Evolutionary conservation across 495 filamentous ascomycete species (phyloP), one percentile per base, ranked within the genome.

Genomic region (Thermochaetoides thermophila): DNA sequence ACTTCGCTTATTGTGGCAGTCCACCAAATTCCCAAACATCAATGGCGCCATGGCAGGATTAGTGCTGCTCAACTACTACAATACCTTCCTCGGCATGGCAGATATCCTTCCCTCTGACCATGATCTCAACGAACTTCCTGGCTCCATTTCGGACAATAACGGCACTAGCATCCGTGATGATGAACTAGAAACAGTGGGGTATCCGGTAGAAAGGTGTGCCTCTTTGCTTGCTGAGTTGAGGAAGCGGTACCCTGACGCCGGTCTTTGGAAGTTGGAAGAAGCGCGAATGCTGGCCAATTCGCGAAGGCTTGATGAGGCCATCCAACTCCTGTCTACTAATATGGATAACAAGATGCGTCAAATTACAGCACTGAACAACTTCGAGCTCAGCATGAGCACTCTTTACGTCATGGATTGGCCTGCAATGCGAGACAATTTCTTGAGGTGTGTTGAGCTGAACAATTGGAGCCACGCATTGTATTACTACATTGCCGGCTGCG

Each of bases 401-500:
- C 76, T 95, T 70, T 91, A 81, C 48, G 45, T 78, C 18, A 78
- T 91, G 44, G 60, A 70, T 26, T 94, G 81, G 50, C 53, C 73
- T 15, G 62, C 70, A 10, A 81, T 81, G 50, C 66, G 80, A 14
- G 66, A 75, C 29, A 69, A 73, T 10, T 96, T 93, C 52, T 45
- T 85, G 17, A 62, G 74, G 50, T 89, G 87, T 46, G 63, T 84
- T 24, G 74, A 78, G 31, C 69, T 94, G 30, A 95, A 93, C 53
- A 81, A 76, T 34, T 97, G 91, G 89, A 84, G 77, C 17, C 84
- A 82, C 29, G 72, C 77, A 0, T 54, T 97, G 28, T 97, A 97
- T 46, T 84, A 84, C 44, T 97, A 86, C 57, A 80, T 87, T 30
- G 80, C 82, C 18, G 91, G 78, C 23, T 61, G 69, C 12, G 73